Conservation (phyloP, 129 eudicot species). For the Oenanthe sinensis region DNA sequence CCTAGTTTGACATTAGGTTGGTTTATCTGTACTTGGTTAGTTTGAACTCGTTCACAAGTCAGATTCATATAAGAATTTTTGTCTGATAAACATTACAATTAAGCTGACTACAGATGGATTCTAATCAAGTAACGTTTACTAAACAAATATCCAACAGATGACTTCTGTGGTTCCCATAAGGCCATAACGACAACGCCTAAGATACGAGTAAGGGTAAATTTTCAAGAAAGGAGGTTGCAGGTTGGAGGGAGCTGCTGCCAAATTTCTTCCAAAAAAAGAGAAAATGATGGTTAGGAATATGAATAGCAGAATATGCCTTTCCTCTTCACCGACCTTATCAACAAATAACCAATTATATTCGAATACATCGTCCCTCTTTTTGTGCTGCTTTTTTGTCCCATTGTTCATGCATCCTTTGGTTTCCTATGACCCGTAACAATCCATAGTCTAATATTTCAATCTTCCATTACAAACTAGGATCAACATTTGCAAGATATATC, state of each 20-base stretch:
- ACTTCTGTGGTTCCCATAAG: not conserved
- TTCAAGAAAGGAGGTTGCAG: not conserved
- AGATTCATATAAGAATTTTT: not conserved
- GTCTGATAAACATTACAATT: not conserved
- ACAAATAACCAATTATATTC: not conserved
- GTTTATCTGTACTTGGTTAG: not conserved
- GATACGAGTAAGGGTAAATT: not conserved
- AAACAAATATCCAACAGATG: not conserved
- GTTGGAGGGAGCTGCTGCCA: not conserved
- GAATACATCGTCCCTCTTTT: not conserved
- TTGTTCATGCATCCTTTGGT: conserved; percentile 1
- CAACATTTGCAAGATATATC: not conserved
- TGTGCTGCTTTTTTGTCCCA: not conserved
- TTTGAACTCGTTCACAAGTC: not conserved
- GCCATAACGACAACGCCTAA: no score
- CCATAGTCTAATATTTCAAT: not conserved
- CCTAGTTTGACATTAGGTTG: not conserved
- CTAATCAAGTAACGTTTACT: not conserved
- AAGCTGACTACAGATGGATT: not conserved
- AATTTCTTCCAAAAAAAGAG: not conserved
- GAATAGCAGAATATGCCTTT: not conserved
- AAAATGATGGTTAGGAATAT: not conserved
- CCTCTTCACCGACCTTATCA: not conserved
- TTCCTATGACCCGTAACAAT: not conserved
- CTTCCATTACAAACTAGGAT: not conserved